Percentiles rank a stretch among this genome's conserved stretches.
phyloP scores from a whole-genome alignment of 495 filamentous ascomycete genomes.

The Podospora bellae-mahoneyi region DNA sequence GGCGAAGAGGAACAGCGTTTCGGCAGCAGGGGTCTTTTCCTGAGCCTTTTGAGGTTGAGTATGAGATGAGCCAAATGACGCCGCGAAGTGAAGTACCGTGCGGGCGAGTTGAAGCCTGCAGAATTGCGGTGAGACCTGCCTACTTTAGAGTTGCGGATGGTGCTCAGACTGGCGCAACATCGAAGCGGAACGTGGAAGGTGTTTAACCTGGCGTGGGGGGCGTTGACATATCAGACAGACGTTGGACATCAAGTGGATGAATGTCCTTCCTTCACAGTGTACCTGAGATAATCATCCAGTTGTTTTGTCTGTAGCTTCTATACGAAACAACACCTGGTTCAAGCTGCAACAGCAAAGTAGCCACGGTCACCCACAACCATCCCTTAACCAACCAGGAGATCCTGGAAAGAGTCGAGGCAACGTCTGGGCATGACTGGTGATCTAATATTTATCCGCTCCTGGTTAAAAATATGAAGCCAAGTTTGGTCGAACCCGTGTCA shows the following conservation, averaged over 20 bases:
- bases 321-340: background rate
- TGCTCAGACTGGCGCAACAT: background rate
- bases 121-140: conserved; percentile 16
- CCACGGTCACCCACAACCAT: no score
- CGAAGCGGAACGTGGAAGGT: background rate
- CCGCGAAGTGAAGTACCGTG: background rate
- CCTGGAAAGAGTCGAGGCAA: background rate
- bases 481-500: background rate
- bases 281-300: background rate
- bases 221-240: background rate
- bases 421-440: background rate
- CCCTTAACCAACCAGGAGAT: background rate
- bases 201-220: background rate
- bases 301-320: background rate
- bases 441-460: background rate
- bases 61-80: background rate
- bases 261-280: no score
- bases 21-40: background rate
- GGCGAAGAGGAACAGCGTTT: background rate
- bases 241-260: background rate
- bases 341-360: background rate
- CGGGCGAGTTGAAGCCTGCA: background rate
- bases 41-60: background rate
- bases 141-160: background rate
- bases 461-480: background rate